Evolutionary conservation across 2,329 filamentous ascomycete species (phyloP), one percentile per base, ranked within the genome.

Genomic region (Aspergillus clavatus): DNA sequence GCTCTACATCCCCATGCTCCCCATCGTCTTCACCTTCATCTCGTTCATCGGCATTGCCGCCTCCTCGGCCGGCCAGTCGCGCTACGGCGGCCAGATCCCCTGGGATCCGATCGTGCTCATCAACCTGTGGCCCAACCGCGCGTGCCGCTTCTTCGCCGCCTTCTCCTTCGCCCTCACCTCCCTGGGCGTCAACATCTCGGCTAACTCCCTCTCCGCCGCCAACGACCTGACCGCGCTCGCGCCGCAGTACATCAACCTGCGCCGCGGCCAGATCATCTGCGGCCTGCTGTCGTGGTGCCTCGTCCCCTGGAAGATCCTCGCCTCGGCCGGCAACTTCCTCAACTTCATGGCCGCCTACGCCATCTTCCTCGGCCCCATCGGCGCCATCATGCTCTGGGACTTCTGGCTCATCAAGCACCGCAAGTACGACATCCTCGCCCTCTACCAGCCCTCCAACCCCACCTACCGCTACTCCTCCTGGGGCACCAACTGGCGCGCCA

Each of bases 271-370:
- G 45, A 62, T 82, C 24, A 65, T 82, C 35, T 74, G 76, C 4
- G 76, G 77, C 1, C 40, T 82, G 3, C 60, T 81, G 0, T 76
- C 75, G 18, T 83, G 80, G 79, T 72, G 74, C 2, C 70, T 84
- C 24, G 79, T 82, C 1, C 81, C 80, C 1, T 84, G 81, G 82
- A 83, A 83, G 65, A 84, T 85, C 46, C 68, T 84, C 14, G 70
- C 63, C 26, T 81, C 76, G 0, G 82, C 81, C 2, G 60, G 65
- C 2, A 80, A 75, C 1, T 80, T 85, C 53, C 65, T 84, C 3
- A 74, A 77, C 35, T 87, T 86, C 65, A 83, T 87, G 76, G 73
- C 76, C 35, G 82, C 81, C 0, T 82, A 84, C 59, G 76, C 77
- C 1, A 73, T 85, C 29, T 86, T 86, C 64, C 68, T 86, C 0